Evolutionary conservation across 1,284 basidiomycete species (phyloP), one percentile per base, ranked within the genome.

Genomic region (Cryptococcus sp.): DNA sequence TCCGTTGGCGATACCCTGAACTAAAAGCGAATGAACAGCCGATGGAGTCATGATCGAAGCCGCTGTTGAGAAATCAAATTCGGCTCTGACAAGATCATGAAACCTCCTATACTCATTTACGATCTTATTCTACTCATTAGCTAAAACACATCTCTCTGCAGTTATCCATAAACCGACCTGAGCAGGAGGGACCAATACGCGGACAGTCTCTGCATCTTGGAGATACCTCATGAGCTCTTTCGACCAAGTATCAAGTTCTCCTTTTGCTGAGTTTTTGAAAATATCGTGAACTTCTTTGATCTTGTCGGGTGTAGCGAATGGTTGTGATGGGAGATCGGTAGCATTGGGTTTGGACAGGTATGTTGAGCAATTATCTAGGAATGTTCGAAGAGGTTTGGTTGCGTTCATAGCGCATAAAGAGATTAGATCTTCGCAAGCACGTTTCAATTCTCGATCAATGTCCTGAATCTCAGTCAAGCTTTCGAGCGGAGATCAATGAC

Each of bases 391-490:
- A 1, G 84, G 80, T 10, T 76, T 75, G 21, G 76, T 74, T 1
- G 79, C 79, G 0, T 76, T 69, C 34, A 78, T 73, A 1, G 83
- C 78, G 55, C 83, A 84, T n/a, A 81, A 75, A 2, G 79, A 72
- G 55, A 96, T 93, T 41, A 90, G 80, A 36, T 83, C 82, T 75
- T 92, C 89, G 75, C 91, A 94, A 0, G 84, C 84, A 24, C 78
- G 78, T 66, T 88, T 87, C 41, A 94, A 81, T 44, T 87, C 86
- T 49, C 85, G 80, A 71, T 94, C 91, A 54, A 94, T 85, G 54
- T 85, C 85, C 85, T 91, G 51, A 21, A 34, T 3, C 22, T 23
- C n/a, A 34, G 16, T 22, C 36, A 13, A 16, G 14, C 16, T 45
- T 7, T 32, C 19, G 16, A 16, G 44, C 28, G 24, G 39, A 22